phyloP scores from a whole-genome alignment of 1,284 basidiomycete species.

The Tilletia caries region DNA sequence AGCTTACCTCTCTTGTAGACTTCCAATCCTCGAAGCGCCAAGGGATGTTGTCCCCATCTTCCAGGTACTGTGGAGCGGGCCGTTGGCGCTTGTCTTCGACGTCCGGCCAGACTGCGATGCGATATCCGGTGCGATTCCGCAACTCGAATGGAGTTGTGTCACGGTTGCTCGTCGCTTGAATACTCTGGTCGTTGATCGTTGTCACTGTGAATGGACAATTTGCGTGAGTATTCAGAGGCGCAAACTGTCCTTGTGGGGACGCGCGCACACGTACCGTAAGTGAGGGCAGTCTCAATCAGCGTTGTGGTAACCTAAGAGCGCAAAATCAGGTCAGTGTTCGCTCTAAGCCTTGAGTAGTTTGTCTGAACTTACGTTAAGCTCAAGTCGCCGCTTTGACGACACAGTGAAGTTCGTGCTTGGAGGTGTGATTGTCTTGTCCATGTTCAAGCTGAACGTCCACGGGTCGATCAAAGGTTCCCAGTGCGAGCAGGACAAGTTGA shows the following conservation, averaged over 20 bases:
- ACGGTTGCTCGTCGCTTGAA: conserved; percentile 47
- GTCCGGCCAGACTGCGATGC: conserved; percentile 53
- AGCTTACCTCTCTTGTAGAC: conserved; percentile 70
- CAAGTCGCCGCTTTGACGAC: conserved; percentile 76
- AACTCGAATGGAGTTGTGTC: conserved; percentile 90
- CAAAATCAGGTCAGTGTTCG: neutral
- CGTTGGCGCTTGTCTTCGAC: conserved; percentile 60
- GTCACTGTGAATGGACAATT: conserved; percentile 54
- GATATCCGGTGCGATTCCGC: conserved; percentile 81
- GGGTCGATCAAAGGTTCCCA: conserved; percentile 99
- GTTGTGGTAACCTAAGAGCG: conserved; percentile 64
- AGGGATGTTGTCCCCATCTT: conserved; percentile 74
- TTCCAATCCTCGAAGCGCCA: conserved; percentile 99
- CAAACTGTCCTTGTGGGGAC: neutral
- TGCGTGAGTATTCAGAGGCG: neutral
- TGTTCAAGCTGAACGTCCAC: conserved; percentile 66
- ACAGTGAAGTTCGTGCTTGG: conserved; percentile 65
- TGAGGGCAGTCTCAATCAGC: conserved; percentile 80
- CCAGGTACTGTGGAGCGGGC: conserved; percentile 54
- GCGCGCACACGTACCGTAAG: conserved; percentile 56
- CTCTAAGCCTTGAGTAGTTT: neutral
- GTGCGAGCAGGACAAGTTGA: conserved; percentile 95
- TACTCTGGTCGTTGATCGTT: conserved; percentile 69
- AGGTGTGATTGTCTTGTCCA: conserved; percentile 53
- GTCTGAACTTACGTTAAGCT: conserved; percentile 70